A percentile compares a stretch with the other conserved stretches of the same genome.
These are phyloP conservation scores for Schoenoplectus triqueter DNA, from an alignment of 202 grass and related monocot species.

Conservation along the genomic window DNA sequence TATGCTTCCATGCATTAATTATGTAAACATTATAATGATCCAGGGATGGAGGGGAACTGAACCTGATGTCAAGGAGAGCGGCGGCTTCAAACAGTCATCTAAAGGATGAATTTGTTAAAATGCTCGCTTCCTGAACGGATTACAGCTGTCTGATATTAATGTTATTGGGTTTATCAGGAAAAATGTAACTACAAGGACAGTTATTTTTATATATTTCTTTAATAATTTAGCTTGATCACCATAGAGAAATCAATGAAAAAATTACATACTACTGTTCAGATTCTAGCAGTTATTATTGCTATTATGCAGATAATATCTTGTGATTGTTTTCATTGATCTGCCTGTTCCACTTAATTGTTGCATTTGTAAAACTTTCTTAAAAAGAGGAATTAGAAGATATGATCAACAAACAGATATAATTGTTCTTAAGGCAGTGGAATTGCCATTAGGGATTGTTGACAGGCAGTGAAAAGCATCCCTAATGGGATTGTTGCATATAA, in stretches of 20 bases:
- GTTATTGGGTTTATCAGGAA: not conserved
- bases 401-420: too few relatives aligned
- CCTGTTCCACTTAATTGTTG: not conserved
- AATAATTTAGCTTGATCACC: conserved; percentile 24
- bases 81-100: conserved; percentile 81
- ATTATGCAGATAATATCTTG: not conserved
- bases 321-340: not conserved
- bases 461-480: too few relatives aligned
- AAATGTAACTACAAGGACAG: conserved; percentile 26
- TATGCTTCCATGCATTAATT: not conserved
- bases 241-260: conserved; percentile 25
- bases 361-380: not conserved
- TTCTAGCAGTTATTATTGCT: conserved; percentile 1
- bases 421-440: too few relatives aligned
- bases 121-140: conserved; percentile 34
- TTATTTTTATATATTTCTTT: conserved; percentile 16
- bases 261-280: not conserved
- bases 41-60: conserved; percentile 76
- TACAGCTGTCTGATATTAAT: not conserved
- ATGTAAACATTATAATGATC: conserved; percentile 25
- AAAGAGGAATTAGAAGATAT: too few relatives aligned
- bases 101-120: conserved; percentile 73
- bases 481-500: too few relatives aligned
- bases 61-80: conserved; percentile 71
- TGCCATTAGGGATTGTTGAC: too few relatives aligned